Evolutionary conservation across 2,329 filamentous ascomycete genomes (phyloP).

Genomic region (Colletotrichum sojae): DNA sequence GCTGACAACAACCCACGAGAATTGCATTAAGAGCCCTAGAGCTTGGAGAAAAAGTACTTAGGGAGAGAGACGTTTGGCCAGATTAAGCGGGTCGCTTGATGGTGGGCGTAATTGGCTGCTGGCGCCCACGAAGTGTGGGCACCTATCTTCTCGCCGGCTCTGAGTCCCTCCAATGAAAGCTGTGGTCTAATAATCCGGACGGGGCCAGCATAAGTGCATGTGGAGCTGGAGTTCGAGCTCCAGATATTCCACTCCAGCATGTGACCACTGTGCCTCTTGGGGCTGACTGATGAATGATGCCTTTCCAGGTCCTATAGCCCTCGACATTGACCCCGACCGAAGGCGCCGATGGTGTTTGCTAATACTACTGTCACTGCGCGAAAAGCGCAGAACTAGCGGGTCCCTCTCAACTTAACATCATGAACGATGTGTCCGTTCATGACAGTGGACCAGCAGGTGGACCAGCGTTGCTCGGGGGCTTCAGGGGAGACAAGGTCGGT

Average conservation of each 20-base stretch:
- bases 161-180: background rate
- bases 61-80: background rate
- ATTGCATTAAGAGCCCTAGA: background rate
- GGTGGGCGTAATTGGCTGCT: background rate
- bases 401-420: constrained; percentile 10
- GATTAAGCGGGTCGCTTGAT: background rate
- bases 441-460: constrained; percentile 17
- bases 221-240: no score
- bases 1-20: background rate
- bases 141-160: background rate
- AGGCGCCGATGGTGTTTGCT: background rate
- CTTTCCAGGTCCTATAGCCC: no score
- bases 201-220: no score
- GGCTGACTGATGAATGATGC: no score
- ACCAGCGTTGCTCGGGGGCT: constrained; percentile 1
- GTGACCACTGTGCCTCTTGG: no score
- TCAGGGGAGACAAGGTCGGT: constrained; percentile 1
- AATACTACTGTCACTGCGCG: background rate
- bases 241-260: no score
- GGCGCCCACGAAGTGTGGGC: background rate
- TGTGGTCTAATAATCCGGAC: background rate
- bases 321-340: no score
- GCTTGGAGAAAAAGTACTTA: no score
- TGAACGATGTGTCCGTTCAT: background rate
- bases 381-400: background rate